phyloP scores from a whole-genome alignment of 75 land plant species.

The Isoetes taiwanensis region DNA sequence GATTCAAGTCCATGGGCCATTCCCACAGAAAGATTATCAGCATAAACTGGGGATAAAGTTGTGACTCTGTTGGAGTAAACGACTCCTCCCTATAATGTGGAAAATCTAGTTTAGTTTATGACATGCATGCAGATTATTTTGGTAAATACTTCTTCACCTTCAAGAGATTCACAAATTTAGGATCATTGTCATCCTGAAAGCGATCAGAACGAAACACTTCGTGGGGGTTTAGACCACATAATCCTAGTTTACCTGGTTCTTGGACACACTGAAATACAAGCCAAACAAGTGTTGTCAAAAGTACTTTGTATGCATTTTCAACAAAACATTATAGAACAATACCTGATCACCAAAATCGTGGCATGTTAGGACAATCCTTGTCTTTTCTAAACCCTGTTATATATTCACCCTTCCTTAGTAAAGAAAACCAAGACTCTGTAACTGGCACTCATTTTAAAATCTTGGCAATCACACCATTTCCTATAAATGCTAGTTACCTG shows the following conservation, averaged over 20 bases:
- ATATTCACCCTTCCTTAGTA: not conserved
- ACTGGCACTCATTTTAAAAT: too few species aligned
- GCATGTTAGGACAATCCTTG: slow-evolving; percentile 53
- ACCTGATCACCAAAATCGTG: slow-evolving; percentile 40
- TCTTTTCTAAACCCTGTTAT: slow-evolving; percentile 39
- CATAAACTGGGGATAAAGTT: slow-evolving; percentile 28
- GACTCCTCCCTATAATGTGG: slow-evolving; percentile 43
- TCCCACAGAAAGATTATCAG: slow-evolving; percentile 17
- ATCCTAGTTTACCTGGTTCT: slow-evolving; percentile 38
- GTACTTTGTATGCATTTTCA: not conserved
- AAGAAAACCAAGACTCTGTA: not conserved
- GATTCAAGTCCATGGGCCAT: slow-evolving; percentile 39
- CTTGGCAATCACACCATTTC: too few species aligned
- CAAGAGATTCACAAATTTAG: slow-evolving; percentile 39
- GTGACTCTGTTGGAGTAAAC: slow-evolving; percentile 57
- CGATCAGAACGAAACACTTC: slow-evolving; percentile 51
- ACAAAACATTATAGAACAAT: not conserved
- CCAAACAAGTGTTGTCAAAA: not conserved
- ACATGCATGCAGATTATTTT: not conserved
- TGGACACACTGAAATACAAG: slow-evolving; percentile 27
- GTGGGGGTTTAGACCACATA: slow-evolving; percentile 54
- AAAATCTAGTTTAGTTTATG: not conserved
- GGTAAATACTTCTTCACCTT: slow-evolving; percentile 31
- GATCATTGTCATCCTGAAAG: slow-evolving; percentile 39
- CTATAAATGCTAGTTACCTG: slow-evolving; percentile 24